Evolutionary conservation across 2,329 filamentous ascomycete genomes (phyloP).

Genomic region (Didymella sp.): DNA sequence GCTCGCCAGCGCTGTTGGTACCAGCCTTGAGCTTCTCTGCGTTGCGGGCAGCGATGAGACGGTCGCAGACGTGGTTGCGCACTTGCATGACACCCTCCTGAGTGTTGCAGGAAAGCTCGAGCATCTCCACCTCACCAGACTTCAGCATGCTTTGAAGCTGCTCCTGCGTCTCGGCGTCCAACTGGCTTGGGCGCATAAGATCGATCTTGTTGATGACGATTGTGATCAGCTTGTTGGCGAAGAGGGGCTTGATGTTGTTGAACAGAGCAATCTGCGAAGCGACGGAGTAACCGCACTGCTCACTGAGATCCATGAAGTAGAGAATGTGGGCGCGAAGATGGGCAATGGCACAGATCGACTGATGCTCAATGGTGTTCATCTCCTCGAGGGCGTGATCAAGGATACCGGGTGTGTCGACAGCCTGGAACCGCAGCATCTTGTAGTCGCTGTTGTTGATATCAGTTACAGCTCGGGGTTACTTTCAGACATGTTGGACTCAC

Average conservation of each 20-base stretch:
- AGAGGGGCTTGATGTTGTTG: constrained; percentile 90
- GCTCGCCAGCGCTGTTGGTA: constrained; percentile 77
- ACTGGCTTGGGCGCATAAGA: constrained; percentile 82
- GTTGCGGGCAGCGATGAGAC: constrained; percentile 89
- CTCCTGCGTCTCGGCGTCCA: constrained; percentile 78
- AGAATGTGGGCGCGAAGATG: constrained; percentile 94
- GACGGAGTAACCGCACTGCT: constrained; percentile 95
- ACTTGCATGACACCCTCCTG: constrained; percentile 93
- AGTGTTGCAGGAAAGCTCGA: constrained; percentile 94
- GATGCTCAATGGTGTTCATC: constrained; percentile 99
- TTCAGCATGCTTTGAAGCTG: constrained; percentile 82
- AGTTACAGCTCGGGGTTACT: constrained; percentile 79
- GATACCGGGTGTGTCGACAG: constrained; percentile 98
- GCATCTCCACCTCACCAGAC: constrained; percentile 86
- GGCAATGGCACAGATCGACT: constrained; percentile 96
- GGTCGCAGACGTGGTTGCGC: constrained; percentile 93
- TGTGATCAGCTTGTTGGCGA: constrained; percentile 96
- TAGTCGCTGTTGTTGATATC: constrained; percentile 66
- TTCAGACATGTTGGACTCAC: constrained; percentile 12
- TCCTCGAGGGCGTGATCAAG: constrained; percentile 96
- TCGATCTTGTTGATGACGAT: constrained; percentile 99
- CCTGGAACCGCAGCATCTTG: constrained; percentile 88
- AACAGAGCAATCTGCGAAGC: constrained; percentile 93
- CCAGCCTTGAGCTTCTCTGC: constrained; percentile 93
- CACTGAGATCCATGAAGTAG: constrained; percentile 97